Evolutionary conservation across 805 yeast genomes (phyloP), one percentile per base, ranked within the genome.

Genomic region (Metschnikowia lochheadii): DNA sequence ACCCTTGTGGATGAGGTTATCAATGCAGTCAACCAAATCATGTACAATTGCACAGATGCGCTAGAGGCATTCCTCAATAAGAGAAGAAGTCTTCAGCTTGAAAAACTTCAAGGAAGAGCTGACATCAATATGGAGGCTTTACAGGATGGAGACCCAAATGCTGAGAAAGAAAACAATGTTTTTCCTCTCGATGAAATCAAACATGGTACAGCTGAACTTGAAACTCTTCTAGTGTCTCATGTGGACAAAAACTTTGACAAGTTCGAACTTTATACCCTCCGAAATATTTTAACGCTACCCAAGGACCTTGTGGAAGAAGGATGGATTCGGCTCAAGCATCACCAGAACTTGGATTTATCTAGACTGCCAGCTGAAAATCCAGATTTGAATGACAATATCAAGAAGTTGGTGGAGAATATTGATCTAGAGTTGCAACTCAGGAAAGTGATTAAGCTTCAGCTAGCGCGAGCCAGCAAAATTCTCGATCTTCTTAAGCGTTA

Each of bases 241-340:
- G 85, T 90, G 10, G 96, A 90, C 67, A 77, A 77, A 57, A 87
- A 87, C 63, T 90, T 89, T 64, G 97, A 91, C 65, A 85, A 85
- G 63, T 83, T 88, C 59, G 97, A 91, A 67, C 69, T 89, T 33
- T 91, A 91, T 66, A 79, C 87, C 2, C 68, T 89, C 46, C 70
- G 96, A 61, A 91, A 91, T 63, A 80, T 91, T 11, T 73, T 91
- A 49, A 78, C 78, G 11, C 70, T 91, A 15, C 96, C 96, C 0
- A 67, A 67, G 5, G 86, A 83, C 13, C 70, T 88, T 33, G 74
- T 85, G 0, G 77, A 76, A 3, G 79, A 71, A 11, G 95, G 96
- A 5, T 82, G 81, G 73, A 69, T 91, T 49, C 66, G 85, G 44
- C 69, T 90, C 44, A 76, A 76, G 45, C 94, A 89, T 61, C 94